phyloP scores from a whole-genome alignment of 192 early-diverging fungal genomes.

The Coemansia sp. region DNA sequence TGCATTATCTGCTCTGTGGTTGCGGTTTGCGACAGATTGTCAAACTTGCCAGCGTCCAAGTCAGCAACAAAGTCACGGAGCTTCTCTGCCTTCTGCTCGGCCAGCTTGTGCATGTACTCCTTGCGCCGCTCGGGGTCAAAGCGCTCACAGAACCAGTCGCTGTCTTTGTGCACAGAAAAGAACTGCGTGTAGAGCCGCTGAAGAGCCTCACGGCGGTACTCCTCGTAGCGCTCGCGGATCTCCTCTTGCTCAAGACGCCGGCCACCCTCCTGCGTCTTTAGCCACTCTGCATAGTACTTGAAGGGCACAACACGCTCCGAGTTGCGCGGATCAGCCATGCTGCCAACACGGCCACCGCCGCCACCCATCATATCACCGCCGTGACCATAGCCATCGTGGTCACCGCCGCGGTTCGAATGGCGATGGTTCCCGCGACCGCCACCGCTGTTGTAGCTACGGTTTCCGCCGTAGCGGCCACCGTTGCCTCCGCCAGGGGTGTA shows the following conservation, averaged over 20 bases:
- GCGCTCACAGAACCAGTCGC: constrained; percentile 92
- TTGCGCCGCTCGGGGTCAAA: constrained; percentile 78
- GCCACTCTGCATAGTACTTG: constrained; percentile 70
- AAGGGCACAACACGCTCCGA: constrained; percentile 74
- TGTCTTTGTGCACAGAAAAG: constrained; percentile 70
- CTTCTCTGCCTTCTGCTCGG: constrained; percentile 53
- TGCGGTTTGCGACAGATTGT: constrained; percentile 46
- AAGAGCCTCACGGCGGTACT: constrained; percentile 79
- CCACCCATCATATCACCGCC: constrained; percentile 31
- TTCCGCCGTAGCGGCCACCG: constrained; percentile 19
- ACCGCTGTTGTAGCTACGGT: constrained; percentile 31
- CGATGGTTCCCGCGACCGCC: constrained; percentile 42
- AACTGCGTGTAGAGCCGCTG: constrained; percentile 67
- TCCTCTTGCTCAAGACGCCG: constrained; percentile 74
- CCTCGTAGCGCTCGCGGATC: constrained; percentile 68
- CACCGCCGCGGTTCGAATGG: constrained; percentile 36
- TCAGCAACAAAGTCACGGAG: constrained; percentile 61
- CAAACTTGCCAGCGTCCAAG: constrained; percentile 68
- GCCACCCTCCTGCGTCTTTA: constrained; percentile 56
- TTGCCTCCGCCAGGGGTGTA: constrained; percentile 40
- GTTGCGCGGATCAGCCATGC: constrained; percentile 66
- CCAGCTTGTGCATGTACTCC: constrained; percentile 51
- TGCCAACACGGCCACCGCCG: constrained; percentile 14
- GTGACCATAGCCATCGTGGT: constrained; percentile 35
- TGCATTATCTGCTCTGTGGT: constrained; percentile 44